Evolutionary conservation across 2,329 filamentous ascomycete species (phyloP).

Genomic region (Fusarium graminum): DNA sequence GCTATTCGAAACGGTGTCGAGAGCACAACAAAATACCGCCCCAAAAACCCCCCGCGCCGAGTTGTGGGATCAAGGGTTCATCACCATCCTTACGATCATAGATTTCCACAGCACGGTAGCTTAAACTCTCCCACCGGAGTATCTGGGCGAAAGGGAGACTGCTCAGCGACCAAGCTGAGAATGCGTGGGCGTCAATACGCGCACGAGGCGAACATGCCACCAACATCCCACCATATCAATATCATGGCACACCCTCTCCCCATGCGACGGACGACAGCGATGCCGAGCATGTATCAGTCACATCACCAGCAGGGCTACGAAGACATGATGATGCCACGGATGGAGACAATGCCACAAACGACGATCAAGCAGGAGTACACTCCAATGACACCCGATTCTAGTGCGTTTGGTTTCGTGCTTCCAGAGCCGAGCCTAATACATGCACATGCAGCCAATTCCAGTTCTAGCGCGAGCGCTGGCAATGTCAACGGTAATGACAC

Average conservation of each 20-base stretch:
- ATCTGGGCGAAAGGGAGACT: conserved; percentile 54
- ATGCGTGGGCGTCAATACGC: conserved; percentile 44
- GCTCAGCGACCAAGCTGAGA: conserved; percentile 49
- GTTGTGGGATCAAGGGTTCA: conserved; percentile 28
- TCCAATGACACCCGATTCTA: conserved; percentile 42
- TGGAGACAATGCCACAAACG: conserved; percentile 44
- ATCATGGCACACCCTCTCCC: conserved; percentile 31
- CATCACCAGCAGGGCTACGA: conserved; percentile 39
- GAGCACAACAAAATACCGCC: conserved; percentile 86
- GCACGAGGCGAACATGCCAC: conserved; percentile 41
- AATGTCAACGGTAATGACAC: conserved; percentile 6
- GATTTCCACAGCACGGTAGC: conserved; percentile 40
- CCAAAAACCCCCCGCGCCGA: conserved; percentile 55
- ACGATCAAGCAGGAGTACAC: conserved; percentile 41
- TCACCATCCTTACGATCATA: conserved; percentile 34
- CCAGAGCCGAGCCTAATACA: conserved; percentile 40
- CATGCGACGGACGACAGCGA: conserved; percentile 38
- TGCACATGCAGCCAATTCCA: conserved; percentile 28
- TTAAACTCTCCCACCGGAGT: conserved; percentile 50
- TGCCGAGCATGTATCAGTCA: conserved; percentile 42
- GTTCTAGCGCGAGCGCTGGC: conserved; percentile 19
- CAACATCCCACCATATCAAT: conserved; percentile 37
- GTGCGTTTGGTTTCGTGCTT: conserved; percentile 41
- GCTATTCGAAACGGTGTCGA: conserved; percentile 80
- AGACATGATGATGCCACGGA: conserved; percentile 38